Conservation (phyloP, 1,284 basidiomycete species). For the Boletus putidus region DNA sequence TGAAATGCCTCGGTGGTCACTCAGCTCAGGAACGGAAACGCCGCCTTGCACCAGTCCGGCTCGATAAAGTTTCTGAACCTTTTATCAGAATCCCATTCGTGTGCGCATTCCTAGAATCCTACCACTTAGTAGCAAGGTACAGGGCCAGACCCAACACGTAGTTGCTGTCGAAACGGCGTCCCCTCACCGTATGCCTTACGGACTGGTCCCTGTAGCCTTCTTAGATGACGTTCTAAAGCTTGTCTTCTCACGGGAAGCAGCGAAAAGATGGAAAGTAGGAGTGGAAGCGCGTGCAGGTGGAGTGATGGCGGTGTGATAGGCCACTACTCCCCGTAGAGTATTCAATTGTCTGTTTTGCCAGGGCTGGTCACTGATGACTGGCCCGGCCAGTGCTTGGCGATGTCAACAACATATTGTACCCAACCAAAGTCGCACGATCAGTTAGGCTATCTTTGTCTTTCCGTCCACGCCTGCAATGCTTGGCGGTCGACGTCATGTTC, state of each 20-base stretch:
- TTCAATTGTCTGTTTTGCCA: not conserved
- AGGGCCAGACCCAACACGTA: not conserved
- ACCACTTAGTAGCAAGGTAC: too few relatives aligned
- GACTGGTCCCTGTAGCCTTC: not conserved
- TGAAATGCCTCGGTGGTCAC: not conserved
- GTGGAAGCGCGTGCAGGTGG: not conserved
- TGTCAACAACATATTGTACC: not conserved
- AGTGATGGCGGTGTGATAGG: not conserved
- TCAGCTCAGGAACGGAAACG: not conserved
- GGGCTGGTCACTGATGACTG: not conserved
- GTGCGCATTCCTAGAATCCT: not conserved
- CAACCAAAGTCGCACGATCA: not conserved
- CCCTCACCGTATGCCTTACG: not conserved
- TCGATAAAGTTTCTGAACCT: not conserved
- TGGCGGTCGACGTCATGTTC: not conserved
- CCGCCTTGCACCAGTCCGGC: not conserved
- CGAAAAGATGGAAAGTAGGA: not conserved
- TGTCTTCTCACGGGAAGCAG: conserved; percentile 10
- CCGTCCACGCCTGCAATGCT: not conserved
- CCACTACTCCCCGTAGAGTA: not conserved
- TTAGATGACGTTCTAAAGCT: not conserved
- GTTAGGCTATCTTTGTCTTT: not conserved
- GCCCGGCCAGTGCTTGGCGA: not conserved
- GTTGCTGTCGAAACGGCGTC: not conserved
- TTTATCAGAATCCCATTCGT: not conserved